Base-by-base conservation (phyloP, 169 alveolate genomes). In the Neospora caninum region DNA sequence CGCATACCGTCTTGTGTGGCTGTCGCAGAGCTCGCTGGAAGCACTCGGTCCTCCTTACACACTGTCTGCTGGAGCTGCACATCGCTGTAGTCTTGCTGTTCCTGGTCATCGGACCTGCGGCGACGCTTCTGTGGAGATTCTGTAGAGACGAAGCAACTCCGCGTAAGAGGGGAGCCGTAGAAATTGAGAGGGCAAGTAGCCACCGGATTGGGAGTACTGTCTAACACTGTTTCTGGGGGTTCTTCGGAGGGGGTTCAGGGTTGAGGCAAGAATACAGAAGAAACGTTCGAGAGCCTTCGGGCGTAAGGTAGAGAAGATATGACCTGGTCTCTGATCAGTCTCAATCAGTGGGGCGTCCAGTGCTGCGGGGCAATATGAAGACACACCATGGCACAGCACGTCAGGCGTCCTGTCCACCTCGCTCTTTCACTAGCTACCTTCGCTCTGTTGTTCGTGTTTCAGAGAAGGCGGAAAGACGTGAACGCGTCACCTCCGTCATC, bases 41-140 rank as follows among this genome's bases (percentile, higher is more conserved):
- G 86, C 86, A n/a, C 22, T 78, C 86, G 29, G 20, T 78, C 39
- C 45, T 78, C n/a, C n/a, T 27, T 10, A 9, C 31, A 43, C 45
- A 78, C 42, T 38, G 86, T n/a, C 45, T 78, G 39, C 45, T 78
- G 86, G 86, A 78, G 45, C 49, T 78, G 2, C 86, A 78, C n/a
- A 20, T n/a, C 20, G 45, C 31, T 43, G 42, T 78, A 36, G 45
- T 78, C 86, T 38, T 78, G 39, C 86, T 78, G 39, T 38, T 78
- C 86, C 42, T 78, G 39, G n/a, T 78, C 1, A 38, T 38, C 39
- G 49, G 39, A n/a, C 86, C 86, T 29, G 86, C 86, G 27, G 39
- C 27, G 86, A n/a, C 45, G 29, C 86, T 78, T 78, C 42, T 78
- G 10, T 78, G 86, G 86, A n/a, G 42, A 29, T n/a, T 78, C 43